Percentiles rank a stretch among this genome's conserved stretches.
Evolutionary conservation across 176 grass and related monocot genomes (phyloP).

Genomic region (Rhipidocladum racemiflorum): DNA sequence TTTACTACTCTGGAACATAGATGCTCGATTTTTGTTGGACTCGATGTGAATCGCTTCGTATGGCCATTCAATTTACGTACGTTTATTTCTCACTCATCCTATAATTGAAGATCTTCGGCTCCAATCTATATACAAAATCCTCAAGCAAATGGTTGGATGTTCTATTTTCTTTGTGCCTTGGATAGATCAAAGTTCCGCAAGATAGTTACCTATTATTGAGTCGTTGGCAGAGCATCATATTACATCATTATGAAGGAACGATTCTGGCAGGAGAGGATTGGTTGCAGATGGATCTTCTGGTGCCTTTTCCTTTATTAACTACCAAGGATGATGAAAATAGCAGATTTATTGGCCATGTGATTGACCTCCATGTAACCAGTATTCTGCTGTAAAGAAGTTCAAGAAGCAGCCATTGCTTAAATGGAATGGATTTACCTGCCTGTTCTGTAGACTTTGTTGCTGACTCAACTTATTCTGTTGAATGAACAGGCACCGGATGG

Average conservation of each 20-base stretch:
- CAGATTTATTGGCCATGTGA: constrained; percentile 72
- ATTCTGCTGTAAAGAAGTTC: constrained; percentile 64
- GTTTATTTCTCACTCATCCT: background rate
- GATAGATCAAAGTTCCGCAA: background rate
- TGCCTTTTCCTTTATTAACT: constrained; percentile 81
- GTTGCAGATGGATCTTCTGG: background rate
- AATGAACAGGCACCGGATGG: constrained; percentile 99
- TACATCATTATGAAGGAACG: background rate
- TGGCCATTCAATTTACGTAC: background rate
- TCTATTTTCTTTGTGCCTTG: background rate
- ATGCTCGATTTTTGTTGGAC: background rate
- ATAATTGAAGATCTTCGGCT: background rate
- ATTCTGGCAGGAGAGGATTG: background rate
- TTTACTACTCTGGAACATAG: too few species aligned
- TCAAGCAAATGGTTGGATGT: background rate
- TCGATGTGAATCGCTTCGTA: background rate
- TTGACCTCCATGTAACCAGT: constrained; percentile 59
- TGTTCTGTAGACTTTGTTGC: constrained; percentile 77
- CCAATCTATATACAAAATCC: background rate
- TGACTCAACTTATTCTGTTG: constrained; percentile 99
- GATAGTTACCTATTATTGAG: background rate
- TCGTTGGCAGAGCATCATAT: background rate
- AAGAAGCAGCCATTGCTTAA: constrained; percentile 76
- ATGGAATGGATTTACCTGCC: constrained; percentile 84
- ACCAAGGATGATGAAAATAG: constrained; percentile 78